phyloP scores from a whole-genome alignment of 108 stramenopile species.

The Nitzschia sp. region DNA sequence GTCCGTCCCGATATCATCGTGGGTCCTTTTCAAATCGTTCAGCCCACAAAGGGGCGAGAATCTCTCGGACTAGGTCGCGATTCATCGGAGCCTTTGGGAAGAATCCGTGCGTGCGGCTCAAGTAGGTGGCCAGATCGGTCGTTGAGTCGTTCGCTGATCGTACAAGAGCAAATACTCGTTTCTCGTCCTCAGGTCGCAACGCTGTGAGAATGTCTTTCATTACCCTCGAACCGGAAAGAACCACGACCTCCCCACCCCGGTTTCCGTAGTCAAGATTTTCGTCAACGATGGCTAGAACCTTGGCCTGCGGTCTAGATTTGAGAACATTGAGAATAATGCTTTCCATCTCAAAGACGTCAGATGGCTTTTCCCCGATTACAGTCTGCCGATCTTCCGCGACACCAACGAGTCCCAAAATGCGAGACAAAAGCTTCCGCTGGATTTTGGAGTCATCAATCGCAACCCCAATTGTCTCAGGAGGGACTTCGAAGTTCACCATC shows the following conservation, averaged over 20 bases:
- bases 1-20: too few species aligned
- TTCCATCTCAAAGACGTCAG: conserved; percentile 55
- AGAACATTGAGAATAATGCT: conserved; percentile 43
- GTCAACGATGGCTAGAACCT: conserved; percentile 58
- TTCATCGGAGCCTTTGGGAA: conserved; percentile 57
- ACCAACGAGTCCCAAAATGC: conserved; percentile 54
- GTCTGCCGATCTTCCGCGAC: conserved; percentile 28
- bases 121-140: conserved; percentile 48
- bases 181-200: conserved; percentile 22
- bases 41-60: conserved; percentile 46
- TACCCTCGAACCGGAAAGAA: conserved; percentile 51
- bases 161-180: conserved; percentile 44
- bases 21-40: conserved; percentile 1
- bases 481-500: conserved; percentile 20
- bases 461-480: conserved; percentile 62
- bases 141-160: conserved; percentile 68
- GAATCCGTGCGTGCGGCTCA: conserved; percentile 54
- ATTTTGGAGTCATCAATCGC: conserved; percentile 74
- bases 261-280: conserved; percentile 69
- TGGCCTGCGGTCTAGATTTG: conserved; percentile 39
- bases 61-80: conserved; percentile 49
- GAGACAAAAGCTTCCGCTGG: conserved; percentile 62
- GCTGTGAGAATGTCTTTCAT: conserved; percentile 28
- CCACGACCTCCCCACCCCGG: conserved; percentile 35
- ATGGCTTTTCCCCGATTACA: conserved; percentile 46